These are phyloP conservation scores for Petasospora rhodanensis DNA, from an alignment of 1,139 yeast genomes.

Conservation along the genomic window DNA sequence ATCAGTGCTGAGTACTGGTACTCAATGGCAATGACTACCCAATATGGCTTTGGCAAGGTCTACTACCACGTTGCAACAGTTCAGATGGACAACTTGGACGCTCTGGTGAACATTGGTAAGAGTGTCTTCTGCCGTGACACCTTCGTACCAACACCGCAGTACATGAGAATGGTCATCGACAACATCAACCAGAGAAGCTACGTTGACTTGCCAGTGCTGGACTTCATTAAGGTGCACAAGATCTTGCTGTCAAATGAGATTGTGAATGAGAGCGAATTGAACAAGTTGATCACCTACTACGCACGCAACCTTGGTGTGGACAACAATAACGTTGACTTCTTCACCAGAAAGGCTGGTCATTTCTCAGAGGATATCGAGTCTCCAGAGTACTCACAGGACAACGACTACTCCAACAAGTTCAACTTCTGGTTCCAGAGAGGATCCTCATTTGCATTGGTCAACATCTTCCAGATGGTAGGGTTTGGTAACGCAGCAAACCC, in stretches of 20 bases:
- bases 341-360: constrained; percentile 34
- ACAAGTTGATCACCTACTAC: constrained; percentile 62
- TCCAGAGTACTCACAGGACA: constrained; percentile 25
- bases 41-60: constrained; percentile 75
- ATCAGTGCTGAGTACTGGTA: constrained; percentile 77
- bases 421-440: constrained; percentile 76
- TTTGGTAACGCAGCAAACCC: constrained; percentile 74
- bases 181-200: constrained; percentile 70
- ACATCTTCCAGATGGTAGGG: constrained; percentile 68
- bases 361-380: constrained; percentile 10
- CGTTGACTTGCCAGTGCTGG: constrained; percentile 50
- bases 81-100: constrained; percentile 74
- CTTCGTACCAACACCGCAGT: constrained; percentile 76
- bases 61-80: constrained; percentile 83
- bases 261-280: constrained; percentile 38
- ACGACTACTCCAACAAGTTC: constrained; percentile 42
- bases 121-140: constrained; percentile 77
- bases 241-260: constrained; percentile 34
- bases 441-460: constrained; percentile 69
- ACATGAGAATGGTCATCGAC: constrained; percentile 69
- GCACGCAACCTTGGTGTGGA: constrained; percentile 70
- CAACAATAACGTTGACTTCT: constrained; percentile 61
- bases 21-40: constrained; percentile 60
- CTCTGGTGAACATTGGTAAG: constrained; percentile 72
- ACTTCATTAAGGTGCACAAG: constrained; percentile 62